Conservation (phyloP, 2,329 filamentous ascomycete species). For the Penicillium italicum region DNA sequence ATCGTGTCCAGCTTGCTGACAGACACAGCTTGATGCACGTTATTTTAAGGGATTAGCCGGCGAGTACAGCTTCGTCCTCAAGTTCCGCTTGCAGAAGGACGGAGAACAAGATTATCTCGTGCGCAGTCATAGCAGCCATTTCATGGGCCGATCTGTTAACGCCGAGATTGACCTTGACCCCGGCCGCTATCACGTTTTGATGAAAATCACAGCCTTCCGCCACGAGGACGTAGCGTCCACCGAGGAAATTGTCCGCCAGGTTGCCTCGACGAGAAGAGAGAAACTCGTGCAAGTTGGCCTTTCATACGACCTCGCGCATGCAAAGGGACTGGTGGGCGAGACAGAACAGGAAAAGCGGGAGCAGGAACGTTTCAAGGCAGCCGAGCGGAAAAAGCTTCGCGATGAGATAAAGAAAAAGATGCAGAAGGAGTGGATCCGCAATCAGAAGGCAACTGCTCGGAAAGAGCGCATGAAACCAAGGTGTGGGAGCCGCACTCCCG, state of each 20-base stretch:
- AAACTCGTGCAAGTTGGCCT: slow-evolving; percentile 59
- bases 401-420: slow-evolving; percentile 39
- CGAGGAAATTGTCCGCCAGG: slow-evolving; percentile 64
- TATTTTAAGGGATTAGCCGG: slow-evolving; percentile 58
- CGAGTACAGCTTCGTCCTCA: slow-evolving; percentile 55
- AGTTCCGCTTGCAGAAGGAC: slow-evolving; percentile 58
- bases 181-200: slow-evolving; percentile 70
- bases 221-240: slow-evolving; percentile 50
- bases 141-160: slow-evolving; percentile 70
- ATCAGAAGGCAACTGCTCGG: slow-evolving; percentile 36
- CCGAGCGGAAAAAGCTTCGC: slow-evolving; percentile 36
- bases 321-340: slow-evolving; percentile 43
- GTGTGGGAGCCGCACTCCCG: slow-evolving; percentile 17
- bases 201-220: slow-evolving; percentile 70
- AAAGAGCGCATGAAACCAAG: slow-evolving; percentile 31
- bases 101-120: slow-evolving; percentile 60
- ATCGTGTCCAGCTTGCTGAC: slow-evolving; percentile 10
- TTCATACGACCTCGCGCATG: slow-evolving; percentile 47
- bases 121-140: slow-evolving; percentile 53
- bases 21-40: slow-evolving; percentile 52
- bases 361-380: slow-evolving; percentile 32
- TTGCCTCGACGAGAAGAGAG: slow-evolving; percentile 62
- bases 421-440: slow-evolving; percentile 41
- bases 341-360: slow-evolving; percentile 36
- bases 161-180: slow-evolving; percentile 71